Percentiles rank a stretch among this genome's conserved stretches.
These are phyloP conservation scores for Fraxinus pennsylvanica DNA, from an alignment of 257 asterid species.

Conservation along the genomic window DNA sequence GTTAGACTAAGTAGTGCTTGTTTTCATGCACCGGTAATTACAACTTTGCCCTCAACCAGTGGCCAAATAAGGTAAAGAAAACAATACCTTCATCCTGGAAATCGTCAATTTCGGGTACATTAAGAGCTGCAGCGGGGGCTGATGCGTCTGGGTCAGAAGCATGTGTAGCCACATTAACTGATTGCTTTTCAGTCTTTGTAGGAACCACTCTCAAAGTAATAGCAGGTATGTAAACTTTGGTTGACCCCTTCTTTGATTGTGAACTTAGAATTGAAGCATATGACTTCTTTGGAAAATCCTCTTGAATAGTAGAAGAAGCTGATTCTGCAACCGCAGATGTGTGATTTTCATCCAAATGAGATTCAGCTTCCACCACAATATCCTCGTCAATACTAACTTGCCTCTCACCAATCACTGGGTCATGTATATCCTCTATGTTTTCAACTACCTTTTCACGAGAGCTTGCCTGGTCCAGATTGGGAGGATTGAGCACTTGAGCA, in stretches of 20 bases:
- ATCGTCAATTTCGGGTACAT: constrained; percentile 43
- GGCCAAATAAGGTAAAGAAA: background rate
- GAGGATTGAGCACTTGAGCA: constrained; percentile 46
- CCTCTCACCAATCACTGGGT: constrained; percentile 50
- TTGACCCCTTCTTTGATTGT: constrained; percentile 55
- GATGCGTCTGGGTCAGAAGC: constrained; percentile 45
- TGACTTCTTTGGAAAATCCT: constrained; percentile 75
- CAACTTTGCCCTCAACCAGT: background rate
- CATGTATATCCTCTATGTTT: constrained; percentile 36
- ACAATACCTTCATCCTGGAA: constrained; percentile 58
- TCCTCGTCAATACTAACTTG: constrained; percentile 45
- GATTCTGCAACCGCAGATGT: constrained; percentile 36
- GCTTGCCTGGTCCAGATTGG: constrained; percentile 40
- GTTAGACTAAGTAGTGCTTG: constrained; percentile 7
- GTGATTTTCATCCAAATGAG: constrained; percentile 47
- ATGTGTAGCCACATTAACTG: constrained; percentile 37
- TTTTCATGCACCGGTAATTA: background rate
- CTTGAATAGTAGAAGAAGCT: constrained; percentile 48
- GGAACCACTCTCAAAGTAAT: constrained; percentile 33
- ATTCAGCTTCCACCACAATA: constrained; percentile 44
- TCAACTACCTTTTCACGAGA: constrained; percentile 48
- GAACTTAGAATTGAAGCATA: constrained; percentile 89
- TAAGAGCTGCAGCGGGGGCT: constrained; percentile 23
- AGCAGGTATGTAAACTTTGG: constrained; percentile 57
- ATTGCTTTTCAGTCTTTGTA: constrained; percentile 47